Base-by-base conservation (phyloP, 257 asterid genomes). In the Solanum stenotomum region DNA sequence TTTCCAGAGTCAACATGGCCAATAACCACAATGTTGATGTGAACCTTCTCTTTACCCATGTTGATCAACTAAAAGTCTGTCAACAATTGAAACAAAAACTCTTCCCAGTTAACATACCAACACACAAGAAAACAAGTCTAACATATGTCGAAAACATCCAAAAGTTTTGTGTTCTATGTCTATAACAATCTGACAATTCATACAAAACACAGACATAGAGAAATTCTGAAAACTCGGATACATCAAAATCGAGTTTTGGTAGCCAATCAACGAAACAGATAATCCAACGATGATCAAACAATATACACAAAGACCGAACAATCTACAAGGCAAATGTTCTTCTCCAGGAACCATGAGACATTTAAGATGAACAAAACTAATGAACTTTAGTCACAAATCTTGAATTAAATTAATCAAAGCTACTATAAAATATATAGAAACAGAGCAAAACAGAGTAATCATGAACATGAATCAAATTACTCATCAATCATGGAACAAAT, bases 1-100 rank as follows among this genome's bases (percentile, higher is more conserved):
- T 92, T 92, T 0, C 94, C 94, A 70, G 93, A 90, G 91, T 92
- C 94, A 42, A 92, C 94, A 38, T 92, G 94, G 63, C 94, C 94
- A 89, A 92, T 92, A 56, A 92, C 94, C 87, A 92, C 94, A 83
- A 92, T 92, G 90, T n/a, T 92, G 52, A 92, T 92, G 79, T 92
- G 94, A 83, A 87, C 1, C 86, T 92, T 92, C 77, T 91, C 93
- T 74, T 91, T 91, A 75, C 91, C 93, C 93, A 91, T 91, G 68
- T 49, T 83, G 61, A 71, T 81, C 8, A 1, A 6, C 59, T 31
- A 63, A 29, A 74, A 46, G 27, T 42, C 76, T 71, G 71, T 61
- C 52, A 35, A 34, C 14, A 67, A 25, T 9, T 9, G 23, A 37
- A 81, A 46, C 40, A 27, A n/a, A 5, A 76, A 10, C 13, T 13